A percentile compares a stretch with the other conserved stretches of the same genome.
Evolutionary conservation across 345 rosid species (phyloP).

Genomic region (Moringa oleifera): DNA sequence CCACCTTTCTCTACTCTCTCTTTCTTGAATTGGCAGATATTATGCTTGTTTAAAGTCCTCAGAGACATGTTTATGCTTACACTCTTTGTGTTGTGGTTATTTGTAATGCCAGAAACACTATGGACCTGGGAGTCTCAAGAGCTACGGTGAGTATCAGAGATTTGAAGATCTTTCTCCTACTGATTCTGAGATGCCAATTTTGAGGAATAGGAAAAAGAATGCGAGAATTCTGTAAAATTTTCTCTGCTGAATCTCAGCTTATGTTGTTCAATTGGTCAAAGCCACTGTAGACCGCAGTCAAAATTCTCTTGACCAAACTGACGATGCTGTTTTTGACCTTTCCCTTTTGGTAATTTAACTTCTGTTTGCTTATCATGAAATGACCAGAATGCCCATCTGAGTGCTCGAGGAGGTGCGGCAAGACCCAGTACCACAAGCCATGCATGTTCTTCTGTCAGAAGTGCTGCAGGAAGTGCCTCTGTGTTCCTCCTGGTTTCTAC

Average conservation of each 20-base stretch:
- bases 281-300: no score
- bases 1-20: not conserved
- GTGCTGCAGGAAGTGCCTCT: conserved; percentile 64
- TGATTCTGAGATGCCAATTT: no score
- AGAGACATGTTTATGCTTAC: not conserved
- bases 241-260: no score
- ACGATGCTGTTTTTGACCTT: no score
- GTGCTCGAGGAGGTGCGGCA: conserved; percentile 52
- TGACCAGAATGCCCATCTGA: conserved; percentile 61
- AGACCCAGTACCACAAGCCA: conserved; percentile 48
- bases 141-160: conserved; percentile 33
- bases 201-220: no score
- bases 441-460: conserved; percentile 66
- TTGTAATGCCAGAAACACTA: conserved; percentile 25
- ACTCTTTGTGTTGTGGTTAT: not conserved
- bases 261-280: no score
- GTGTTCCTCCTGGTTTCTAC: conserved; percentile 71
- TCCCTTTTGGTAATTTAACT: not conserved
- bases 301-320: no score
- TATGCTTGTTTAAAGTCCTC: not conserved
- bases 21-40: not conserved
- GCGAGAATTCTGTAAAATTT: no score
- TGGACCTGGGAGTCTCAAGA: conserved; percentile 46
- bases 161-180: no score
- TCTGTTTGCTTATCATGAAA: not conserved